Percentiles rank a stretch among this genome's conserved stretches.
phyloP scores from a whole-genome alignment of 108 stramenopile species.

The Mayamaea pseudoterrestris region DNA sequence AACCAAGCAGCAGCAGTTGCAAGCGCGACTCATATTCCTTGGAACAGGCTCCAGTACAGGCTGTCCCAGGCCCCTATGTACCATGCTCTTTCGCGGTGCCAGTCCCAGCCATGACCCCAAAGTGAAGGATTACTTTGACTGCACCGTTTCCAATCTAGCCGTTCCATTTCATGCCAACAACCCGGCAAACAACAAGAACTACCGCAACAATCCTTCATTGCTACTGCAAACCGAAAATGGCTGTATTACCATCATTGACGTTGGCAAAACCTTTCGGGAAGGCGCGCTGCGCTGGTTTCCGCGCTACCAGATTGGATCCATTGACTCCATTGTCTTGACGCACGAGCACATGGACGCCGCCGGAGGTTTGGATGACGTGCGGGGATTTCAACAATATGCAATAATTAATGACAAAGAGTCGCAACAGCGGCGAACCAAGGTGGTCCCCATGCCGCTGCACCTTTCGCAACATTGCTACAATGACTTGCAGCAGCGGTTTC shows the following conservation, averaged over 20 bases:
- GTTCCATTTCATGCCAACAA: constrained; percentile 49
- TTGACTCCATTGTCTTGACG: constrained; percentile 70
- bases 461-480: constrained; percentile 35
- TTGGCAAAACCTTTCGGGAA: constrained; percentile 86
- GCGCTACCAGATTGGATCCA: constrained; percentile 21
- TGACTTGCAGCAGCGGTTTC: constrained; percentile 37
- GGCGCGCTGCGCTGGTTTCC: constrained; percentile 73
- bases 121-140: constrained; percentile 7
- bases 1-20: no score
- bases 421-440: constrained; percentile 8
- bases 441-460: constrained; percentile 42
- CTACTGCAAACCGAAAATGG: constrained; percentile 36
- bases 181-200: constrained; percentile 70
- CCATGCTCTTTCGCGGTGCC: constrained; percentile 36
- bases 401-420: not conserved
- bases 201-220: constrained; percentile 72
- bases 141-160: constrained; percentile 46
- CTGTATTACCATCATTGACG: constrained; percentile 66
- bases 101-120: constrained; percentile 7
- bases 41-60: constrained; percentile 75
- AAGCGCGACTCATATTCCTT: constrained; percentile 40
- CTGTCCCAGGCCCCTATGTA: constrained; percentile 62
- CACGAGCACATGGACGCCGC: constrained; percentile 81
- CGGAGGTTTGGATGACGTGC: constrained; percentile 68
- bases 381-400: constrained; percentile 53